A percentile compares a stretch with the other conserved stretches of the same genome.
phyloP scores from a whole-genome alignment of 2,329 filamentous ascomycete genomes.

The Didymella exigua region DNA sequence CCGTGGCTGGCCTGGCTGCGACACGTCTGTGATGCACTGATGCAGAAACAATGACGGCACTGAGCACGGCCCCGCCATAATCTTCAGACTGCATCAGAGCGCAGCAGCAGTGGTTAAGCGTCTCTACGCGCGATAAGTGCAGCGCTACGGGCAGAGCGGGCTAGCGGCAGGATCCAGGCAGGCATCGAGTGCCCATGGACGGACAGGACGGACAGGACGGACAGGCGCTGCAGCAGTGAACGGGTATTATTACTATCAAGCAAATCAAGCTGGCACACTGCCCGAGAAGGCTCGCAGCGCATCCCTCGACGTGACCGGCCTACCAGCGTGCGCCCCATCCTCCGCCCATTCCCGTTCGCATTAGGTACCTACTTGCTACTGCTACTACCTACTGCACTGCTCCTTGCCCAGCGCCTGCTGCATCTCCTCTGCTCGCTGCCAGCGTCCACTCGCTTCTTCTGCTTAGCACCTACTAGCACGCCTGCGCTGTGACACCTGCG shows the following conservation, averaged over 20 bases:
- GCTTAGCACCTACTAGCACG: not conserved
- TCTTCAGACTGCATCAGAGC: slow-evolving; percentile 4
- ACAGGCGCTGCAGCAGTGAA: slow-evolving; percentile 7
- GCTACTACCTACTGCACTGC: not conserved
- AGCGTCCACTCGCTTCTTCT: slow-evolving; percentile 31
- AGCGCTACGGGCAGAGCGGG: slow-evolving; percentile 4
- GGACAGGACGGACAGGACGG: not conserved
- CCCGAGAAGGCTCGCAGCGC: not conserved
- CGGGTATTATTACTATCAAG: slow-evolving; percentile 14
- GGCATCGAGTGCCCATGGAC: no score
- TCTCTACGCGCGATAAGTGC: slow-evolving; percentile 17
- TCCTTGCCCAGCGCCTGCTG: slow-evolving; percentile 1
- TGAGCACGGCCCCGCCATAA: slow-evolving; percentile 28
- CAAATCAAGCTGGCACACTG: slow-evolving; percentile 9
- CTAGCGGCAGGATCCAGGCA: slow-evolving; percentile 18
- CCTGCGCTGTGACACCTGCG: slow-evolving; percentile 12
- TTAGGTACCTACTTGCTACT: no score
- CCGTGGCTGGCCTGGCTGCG: slow-evolving; percentile 7
- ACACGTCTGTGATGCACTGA: slow-evolving; percentile 6
- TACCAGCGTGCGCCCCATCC: slow-evolving; percentile 12
- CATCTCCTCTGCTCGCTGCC: slow-evolving; percentile 17
- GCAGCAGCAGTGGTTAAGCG: not conserved
- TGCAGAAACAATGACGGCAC: slow-evolving; percentile 25
- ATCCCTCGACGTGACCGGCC: not conserved
- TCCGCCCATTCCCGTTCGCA: slow-evolving; percentile 14